These are phyloP conservation scores for Anaeromyces robustus DNA, from an alignment of 192 early-diverging fungal species.

Conservation along the genomic window DNA sequence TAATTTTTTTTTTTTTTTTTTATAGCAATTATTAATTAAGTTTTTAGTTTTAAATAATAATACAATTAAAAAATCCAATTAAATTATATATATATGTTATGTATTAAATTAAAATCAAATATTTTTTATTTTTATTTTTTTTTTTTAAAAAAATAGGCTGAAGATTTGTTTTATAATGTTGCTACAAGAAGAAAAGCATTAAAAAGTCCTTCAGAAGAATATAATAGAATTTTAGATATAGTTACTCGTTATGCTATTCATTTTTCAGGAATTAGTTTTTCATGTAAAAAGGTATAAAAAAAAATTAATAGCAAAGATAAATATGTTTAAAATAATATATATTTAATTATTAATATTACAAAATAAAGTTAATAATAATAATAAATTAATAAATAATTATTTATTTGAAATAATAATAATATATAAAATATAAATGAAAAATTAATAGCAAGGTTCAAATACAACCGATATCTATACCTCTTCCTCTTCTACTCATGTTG, in stretches of 20 bases:
- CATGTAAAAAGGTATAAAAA: slow-evolving; percentile 65
- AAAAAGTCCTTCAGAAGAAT: slow-evolving; percentile 73
- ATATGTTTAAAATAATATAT: background rate
- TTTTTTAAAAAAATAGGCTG: slow-evolving; percentile 32
- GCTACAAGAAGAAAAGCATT: slow-evolving; percentile 70
- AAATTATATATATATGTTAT: no score
- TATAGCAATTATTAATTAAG: no score
- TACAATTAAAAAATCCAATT: no score
- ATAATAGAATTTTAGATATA: slow-evolving; percentile 77
- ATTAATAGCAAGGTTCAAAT: slow-evolving; percentile 35
- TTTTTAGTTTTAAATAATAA: no score
- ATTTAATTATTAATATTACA: no score
- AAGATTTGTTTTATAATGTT: slow-evolving; percentile 93
- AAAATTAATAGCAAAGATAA: background rate
- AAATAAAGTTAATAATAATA: no score
- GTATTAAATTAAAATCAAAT: no score
- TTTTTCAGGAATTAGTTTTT: slow-evolving; percentile 65
- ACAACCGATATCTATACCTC: slow-evolving; percentile 67
- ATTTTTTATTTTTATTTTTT: background rate
- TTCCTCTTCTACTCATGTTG: slow-evolving; percentile 34
- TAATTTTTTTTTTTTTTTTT: slow-evolving; percentile 11
- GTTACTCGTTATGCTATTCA: slow-evolving; percentile 88
- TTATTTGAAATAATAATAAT: no score
- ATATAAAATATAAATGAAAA: background rate
- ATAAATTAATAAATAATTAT: no score